A percentile compares a stretch with the other conserved stretches of the same genome.
Conservation (phyloP, 768 basidiomycete species). For the Trametes elegans region DNA sequence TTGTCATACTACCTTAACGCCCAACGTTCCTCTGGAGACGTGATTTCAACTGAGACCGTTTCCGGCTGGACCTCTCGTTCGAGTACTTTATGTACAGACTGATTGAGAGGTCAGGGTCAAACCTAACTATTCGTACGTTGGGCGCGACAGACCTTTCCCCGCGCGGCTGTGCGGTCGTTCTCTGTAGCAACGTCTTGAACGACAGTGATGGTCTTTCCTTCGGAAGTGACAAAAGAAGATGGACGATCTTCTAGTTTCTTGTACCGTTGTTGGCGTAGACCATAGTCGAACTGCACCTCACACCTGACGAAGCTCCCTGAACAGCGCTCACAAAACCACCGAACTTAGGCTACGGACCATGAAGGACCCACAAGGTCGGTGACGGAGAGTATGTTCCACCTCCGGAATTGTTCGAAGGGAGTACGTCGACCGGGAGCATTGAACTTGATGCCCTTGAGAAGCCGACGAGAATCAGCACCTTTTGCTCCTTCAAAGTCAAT, state of each 20-base stretch:
- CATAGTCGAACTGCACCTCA: slow-evolving; percentile 77
- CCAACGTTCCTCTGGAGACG: slow-evolving; percentile 72
- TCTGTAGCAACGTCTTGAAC: slow-evolving; percentile 46
- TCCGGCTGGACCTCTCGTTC: slow-evolving; percentile 69
- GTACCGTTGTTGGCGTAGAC: slow-evolving; percentile 56
- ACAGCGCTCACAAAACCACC: background rate
- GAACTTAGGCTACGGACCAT: slow-evolving; percentile 43
- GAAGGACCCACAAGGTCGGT: slow-evolving; percentile 60
- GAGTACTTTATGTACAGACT: slow-evolving; percentile 76
- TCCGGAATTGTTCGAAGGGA: slow-evolving; percentile 46
- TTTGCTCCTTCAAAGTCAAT: slow-evolving; percentile 22
- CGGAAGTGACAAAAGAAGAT: slow-evolving; percentile 48
- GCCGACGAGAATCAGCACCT: slow-evolving; percentile 12
- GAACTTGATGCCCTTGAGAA: slow-evolving; percentile 12
- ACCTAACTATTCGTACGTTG: background rate
- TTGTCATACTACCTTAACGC: slow-evolving; percentile 54
- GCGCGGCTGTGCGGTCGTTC: slow-evolving; percentile 53
- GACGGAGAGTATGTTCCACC: slow-evolving; percentile 49
- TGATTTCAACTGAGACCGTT: slow-evolving; percentile 49
- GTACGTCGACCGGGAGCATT: background rate
- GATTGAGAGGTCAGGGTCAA: background rate
- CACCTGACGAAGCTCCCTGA: slow-evolving; percentile 49
- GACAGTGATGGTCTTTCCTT: slow-evolving; percentile 61
- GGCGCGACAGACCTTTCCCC: slow-evolving; percentile 50
- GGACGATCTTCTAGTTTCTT: slow-evolving; percentile 52